These are phyloP conservation scores for Westerdykella sp. DNA, from an alignment of 2,329 filamentous ascomycete genomes.

Conservation along the genomic window DNA sequence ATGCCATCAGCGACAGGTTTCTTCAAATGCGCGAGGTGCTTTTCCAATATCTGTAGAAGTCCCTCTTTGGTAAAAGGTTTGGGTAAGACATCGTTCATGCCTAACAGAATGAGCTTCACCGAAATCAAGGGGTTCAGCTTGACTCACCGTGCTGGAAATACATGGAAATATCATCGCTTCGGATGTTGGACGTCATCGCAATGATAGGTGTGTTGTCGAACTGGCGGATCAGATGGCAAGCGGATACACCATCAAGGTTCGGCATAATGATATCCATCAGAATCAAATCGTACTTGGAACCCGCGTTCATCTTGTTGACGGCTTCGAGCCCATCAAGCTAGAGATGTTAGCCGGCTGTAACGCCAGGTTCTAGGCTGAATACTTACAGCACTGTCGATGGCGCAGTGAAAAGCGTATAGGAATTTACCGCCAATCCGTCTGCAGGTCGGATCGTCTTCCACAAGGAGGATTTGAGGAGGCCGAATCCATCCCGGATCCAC, in stretches of 20 bases:
- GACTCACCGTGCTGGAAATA: slow-evolving; percentile 90
- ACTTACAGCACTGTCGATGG: slow-evolving; percentile 58
- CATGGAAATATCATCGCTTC: slow-evolving; percentile 91
- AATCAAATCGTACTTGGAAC: slow-evolving; percentile 57
- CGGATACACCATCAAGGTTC: slow-evolving; percentile 87
- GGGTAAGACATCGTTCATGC: slow-evolving; percentile 95
- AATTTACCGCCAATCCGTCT: slow-evolving; percentile 62
- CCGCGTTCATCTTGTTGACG: slow-evolving; percentile 72
- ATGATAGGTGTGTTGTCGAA: slow-evolving; percentile 84
- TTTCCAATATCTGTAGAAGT: slow-evolving; percentile 73
- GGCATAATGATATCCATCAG: slow-evolving; percentile 80
- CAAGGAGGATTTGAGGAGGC: slow-evolving; percentile 75
- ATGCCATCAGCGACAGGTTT: slow-evolving; percentile 51
- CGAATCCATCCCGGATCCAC: slow-evolving; percentile 60
- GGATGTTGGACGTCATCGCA: slow-evolving; percentile 97
- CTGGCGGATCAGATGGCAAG: slow-evolving; percentile 86
- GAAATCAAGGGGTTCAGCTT: background rate
- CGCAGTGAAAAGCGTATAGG: slow-evolving; percentile 57
- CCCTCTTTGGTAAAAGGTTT: slow-evolving; percentile 93
- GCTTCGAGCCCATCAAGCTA: slow-evolving; percentile 85
- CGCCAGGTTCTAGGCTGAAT: background rate
- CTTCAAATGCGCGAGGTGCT: slow-evolving; percentile 78
- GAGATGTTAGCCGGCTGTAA: slow-evolving; percentile 21
- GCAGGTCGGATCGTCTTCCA: slow-evolving; percentile 72
- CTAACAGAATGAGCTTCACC: slow-evolving; percentile 43